Evolutionary conservation across 2,329 filamentous ascomycete species (phyloP), one percentile per base, ranked within the genome.

Genomic region (Aureobasidium lini): DNA sequence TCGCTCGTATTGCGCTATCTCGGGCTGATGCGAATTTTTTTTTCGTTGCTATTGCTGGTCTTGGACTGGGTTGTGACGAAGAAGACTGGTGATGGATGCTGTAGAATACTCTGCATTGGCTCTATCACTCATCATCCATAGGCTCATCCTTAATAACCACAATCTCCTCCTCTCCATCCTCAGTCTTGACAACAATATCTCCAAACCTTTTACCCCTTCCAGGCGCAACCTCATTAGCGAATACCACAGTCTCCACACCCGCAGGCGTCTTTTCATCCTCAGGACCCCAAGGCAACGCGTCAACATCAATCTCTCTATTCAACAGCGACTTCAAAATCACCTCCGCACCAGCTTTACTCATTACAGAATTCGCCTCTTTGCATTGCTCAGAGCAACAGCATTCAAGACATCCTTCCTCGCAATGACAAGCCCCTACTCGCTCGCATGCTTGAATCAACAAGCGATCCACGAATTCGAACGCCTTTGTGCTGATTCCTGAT

Each of bases 381-480:
- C 94, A 97, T 58, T 84, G 75, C 71, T 95, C 89, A 62, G 86
- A 88, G 63, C 88, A 90, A 44, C 95, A 91, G 72, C 94, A 99
- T 72, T 96, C 93, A 23, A 93, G 75, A 72, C 94, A 97, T 0
- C 94, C 94, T 60, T 87, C 83, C 10, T 84, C 73, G 68, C 92
- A 97, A 40, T 79, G 76, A 67, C 94, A 99, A 1, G 77, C 79
- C 68, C 89, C 85, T 6, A 97, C 85, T 7, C 94, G 80, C 60
- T 84, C 79, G 39, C 94, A 81, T 0, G 92, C 93, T 68, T 92
- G 87, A 18, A 77, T 76, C 1, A 97, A 79, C 36, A 97, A 76
- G 36, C 87, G 71, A 67, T 96, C 90, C 18, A 96, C 80, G 68
- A 95, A 95, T 67, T 97, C 93, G 68, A 97, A 97, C 0, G 91